Evolutionary conservation across 768 basidiomycete genomes (phyloP).

Genomic region (Pisolithus albus): DNA sequence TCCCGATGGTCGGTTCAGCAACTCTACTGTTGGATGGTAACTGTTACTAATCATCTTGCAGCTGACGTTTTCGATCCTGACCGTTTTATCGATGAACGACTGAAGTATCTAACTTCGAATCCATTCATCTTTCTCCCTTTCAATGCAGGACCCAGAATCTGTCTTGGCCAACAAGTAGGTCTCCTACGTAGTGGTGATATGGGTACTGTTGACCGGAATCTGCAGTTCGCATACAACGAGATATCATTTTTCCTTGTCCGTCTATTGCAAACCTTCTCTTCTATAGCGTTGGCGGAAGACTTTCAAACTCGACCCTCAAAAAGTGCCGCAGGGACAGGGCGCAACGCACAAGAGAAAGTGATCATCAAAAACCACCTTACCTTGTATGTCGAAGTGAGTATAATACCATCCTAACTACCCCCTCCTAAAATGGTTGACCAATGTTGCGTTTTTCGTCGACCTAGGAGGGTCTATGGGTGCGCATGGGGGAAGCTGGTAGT

Average conservation of each 20-base stretch:
- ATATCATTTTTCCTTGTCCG: constrained; percentile 57
- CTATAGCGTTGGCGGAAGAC: constrained; percentile 38
- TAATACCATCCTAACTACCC: no score
- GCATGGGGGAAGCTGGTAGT: no score
- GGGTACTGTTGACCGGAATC: constrained; percentile 1
- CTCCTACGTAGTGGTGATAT: background rate
- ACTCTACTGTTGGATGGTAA: no score
- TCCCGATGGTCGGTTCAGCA: constrained; percentile 42
- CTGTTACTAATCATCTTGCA: constrained; percentile 14
- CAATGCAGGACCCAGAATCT: constrained; percentile 34
- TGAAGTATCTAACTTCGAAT: constrained; percentile 51
- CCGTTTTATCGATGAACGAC: constrained; percentile 56
- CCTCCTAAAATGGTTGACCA: no score
- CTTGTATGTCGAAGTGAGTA: constrained; percentile 40
- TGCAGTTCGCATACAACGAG: constrained; percentile 61
- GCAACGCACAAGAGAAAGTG: constrained; percentile 41
- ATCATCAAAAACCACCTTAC: constrained; percentile 47
- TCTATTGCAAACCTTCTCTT: constrained; percentile 49
- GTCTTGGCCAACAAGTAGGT: constrained; percentile 32
- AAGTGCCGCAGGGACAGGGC: constrained; percentile 32
- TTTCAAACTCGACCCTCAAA: constrained; percentile 38
- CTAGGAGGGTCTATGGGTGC: no score
- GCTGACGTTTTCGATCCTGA: constrained; percentile 61
- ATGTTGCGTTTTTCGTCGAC: no score
- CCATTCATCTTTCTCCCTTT: constrained; percentile 45